Conservation (phyloP, 768 basidiomycete species). For the Imleria badia region DNA sequence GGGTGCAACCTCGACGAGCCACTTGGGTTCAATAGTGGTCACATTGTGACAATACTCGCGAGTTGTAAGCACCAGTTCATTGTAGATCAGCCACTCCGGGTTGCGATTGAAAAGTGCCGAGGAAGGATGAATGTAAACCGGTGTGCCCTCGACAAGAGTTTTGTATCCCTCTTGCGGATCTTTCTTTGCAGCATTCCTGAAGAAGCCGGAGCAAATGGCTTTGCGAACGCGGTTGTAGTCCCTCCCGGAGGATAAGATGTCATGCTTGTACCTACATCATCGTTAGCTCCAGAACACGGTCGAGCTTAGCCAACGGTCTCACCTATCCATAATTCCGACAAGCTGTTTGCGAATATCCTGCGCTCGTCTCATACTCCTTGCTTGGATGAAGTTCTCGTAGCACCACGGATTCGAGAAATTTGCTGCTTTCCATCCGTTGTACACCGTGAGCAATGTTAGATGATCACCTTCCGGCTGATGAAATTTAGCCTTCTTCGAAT, state of each 20-base stretch:
- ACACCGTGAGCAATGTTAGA: conserved; percentile 87
- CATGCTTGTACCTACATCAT: conserved; percentile 83
- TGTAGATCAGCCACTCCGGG: conserved; percentile 95
- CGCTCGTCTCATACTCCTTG: conserved; percentile 93
- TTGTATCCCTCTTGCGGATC: conserved; percentile 99
- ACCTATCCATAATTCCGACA: conserved; percentile 98
- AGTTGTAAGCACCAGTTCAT: conserved; percentile 96
- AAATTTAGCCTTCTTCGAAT: conserved; percentile 99
- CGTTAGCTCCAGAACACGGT: conserved; percentile 1
- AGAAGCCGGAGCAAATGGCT: conserved; percentile 97
- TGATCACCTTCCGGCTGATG: conserved; percentile 99
- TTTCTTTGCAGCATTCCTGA: conserved; percentile 98
- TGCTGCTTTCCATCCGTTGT: conserved; percentile 97
- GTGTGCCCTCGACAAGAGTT: conserved; percentile 96
- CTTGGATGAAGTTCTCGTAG: conserved; percentile 98
- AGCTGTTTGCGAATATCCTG: conserved; percentile 98
- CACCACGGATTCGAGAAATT: conserved; percentile 99
- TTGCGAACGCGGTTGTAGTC: conserved; percentile 93
- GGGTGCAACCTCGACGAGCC: conserved; percentile 97
- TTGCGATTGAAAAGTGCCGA: conserved; percentile 95
- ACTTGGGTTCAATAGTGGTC: conserved; percentile 95
- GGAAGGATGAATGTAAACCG: conserved; percentile 97
- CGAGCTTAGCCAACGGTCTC: conserved; percentile 28
- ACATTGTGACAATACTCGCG: conserved; percentile 93
- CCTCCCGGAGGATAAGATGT: conserved; percentile 86